Percentiles rank a stretch among this genome's conserved stretches.
phyloP scores from a whole-genome alignment of 129 eudicot species.

The Helichrysum umbraculigerum region DNA sequence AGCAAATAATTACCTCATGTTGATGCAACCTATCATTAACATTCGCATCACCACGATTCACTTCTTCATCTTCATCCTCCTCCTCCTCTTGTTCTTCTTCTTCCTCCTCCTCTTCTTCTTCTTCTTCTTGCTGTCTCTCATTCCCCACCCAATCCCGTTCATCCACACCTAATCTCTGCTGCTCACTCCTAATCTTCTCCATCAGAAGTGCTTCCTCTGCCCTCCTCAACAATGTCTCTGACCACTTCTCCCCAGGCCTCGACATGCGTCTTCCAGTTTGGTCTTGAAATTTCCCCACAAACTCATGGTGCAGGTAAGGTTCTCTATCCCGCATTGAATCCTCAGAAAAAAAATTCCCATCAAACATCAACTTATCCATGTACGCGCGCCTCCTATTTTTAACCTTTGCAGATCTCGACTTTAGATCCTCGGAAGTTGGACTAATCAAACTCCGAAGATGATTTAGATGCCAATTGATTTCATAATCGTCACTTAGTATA shows the following conservation, averaged over 20 bases:
- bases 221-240: conserved; percentile 83
- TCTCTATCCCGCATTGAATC: conserved; percentile 98
- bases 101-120: conserved; percentile 52
- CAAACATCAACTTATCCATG: conserved; percentile 73
- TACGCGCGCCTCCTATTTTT: conserved; percentile 91
- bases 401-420: conserved; percentile 61
- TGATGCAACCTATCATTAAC: conserved; percentile 24
- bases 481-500: conserved; percentile 69
- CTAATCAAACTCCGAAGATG: conserved; percentile 61
- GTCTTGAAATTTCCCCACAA: conserved; percentile 92
- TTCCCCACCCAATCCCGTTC: conserved; percentile 90
- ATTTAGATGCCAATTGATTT: conserved; percentile 91
- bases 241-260: conserved; percentile 97
- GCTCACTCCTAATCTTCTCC: conserved; percentile 86
- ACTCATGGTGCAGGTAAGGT: conserved; percentile 94
- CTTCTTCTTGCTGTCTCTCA: conserved; percentile 48
- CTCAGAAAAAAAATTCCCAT: conserved; percentile 88
- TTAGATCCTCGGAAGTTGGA: conserved; percentile 72
- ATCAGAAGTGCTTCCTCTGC: conserved; percentile 78
- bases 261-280: conserved; percentile 83
- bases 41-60: not conserved
- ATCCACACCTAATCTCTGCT: conserved; percentile 89
- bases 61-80: not conserved
- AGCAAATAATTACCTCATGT: conserved; percentile 37
- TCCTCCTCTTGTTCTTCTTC: conserved; percentile 41